Evolutionary conservation across 768 basidiomycete genomes (phyloP).

Genomic region (Suillus clintonianus): DNA sequence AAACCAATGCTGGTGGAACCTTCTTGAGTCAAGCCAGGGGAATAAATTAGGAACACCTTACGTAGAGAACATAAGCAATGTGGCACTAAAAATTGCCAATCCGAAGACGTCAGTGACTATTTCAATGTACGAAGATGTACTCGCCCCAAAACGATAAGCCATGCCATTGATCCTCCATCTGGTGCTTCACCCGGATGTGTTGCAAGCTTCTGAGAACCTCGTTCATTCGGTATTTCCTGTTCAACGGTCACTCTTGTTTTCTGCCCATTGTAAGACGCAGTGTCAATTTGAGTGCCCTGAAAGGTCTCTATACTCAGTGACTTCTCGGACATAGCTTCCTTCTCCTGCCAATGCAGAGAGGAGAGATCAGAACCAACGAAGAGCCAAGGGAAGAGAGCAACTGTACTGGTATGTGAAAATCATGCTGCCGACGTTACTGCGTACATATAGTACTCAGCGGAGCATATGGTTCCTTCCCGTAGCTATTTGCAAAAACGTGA

Average conservation of each 20-base stretch:
- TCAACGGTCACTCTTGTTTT: constrained; percentile 3
- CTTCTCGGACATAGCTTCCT: background rate
- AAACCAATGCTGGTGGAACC: constrained; percentile 54
- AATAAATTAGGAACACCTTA: constrained; percentile 1
- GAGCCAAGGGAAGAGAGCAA: background rate
- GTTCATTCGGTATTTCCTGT: background rate
- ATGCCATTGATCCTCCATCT: constrained; percentile 32
- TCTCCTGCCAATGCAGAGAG: background rate
- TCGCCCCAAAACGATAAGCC: constrained; percentile 29
- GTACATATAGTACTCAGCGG: background rate
- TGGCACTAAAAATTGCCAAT: constrained; percentile 36
- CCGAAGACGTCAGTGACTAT: constrained; percentile 26
- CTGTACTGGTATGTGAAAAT: background rate
- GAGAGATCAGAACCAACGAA: background rate
- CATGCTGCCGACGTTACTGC: background rate
- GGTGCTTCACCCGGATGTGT: constrained; percentile 25
- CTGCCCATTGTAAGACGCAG: background rate
- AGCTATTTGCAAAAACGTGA: background rate
- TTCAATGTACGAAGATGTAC: constrained; percentile 8
- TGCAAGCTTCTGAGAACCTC: constrained; percentile 9
- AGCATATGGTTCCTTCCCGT: background rate
- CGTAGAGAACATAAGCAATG: constrained; percentile 9
- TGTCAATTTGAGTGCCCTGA: background rate
- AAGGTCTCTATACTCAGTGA: background rate
- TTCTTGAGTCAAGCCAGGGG: background rate